These are phyloP conservation scores for Penicillium egyptiacum DNA, from an alignment of 495 filamentous ascomycete species.

Conservation along the genomic window DNA sequence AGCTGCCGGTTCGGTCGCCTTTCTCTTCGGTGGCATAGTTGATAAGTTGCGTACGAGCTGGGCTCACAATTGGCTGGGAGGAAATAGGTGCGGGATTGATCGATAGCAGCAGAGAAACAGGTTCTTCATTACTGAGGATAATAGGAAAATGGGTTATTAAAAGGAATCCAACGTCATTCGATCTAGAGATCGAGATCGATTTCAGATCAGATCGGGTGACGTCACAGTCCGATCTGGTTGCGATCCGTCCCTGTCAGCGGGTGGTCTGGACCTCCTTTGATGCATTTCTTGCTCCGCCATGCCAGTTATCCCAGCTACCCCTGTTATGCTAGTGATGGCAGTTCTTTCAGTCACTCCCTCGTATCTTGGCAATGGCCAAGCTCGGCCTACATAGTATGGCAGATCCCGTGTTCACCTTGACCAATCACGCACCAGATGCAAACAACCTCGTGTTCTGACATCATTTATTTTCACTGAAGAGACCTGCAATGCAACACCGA, in stretches of 20 bases:
- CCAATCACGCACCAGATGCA: neutral
- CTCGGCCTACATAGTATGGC: neutral
- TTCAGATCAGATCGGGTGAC: slow-evolving; percentile 8
- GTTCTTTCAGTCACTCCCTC: neutral
- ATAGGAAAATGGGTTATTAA: neutral
- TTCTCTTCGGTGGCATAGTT: slow-evolving; percentile 36
- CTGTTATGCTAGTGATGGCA: neutral
- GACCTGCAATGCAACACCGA: neutral
- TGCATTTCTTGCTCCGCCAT: too few species aligned
- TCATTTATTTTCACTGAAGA: neutral
- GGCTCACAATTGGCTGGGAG: neutral
- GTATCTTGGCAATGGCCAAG: neutral
- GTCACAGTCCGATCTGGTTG: slow-evolving; percentile 4
- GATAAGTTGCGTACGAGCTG: neutral
- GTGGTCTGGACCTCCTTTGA: neutral
- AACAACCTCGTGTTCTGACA: neutral
- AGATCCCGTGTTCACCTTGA: neutral
- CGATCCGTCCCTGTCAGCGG: neutral
- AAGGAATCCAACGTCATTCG: neutral
- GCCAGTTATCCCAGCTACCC: too few species aligned
- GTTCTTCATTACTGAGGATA: neutral
- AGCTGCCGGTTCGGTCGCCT: slow-evolving; percentile 16
- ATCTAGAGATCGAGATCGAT: slow-evolving; percentile 1
- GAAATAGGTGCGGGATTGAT: neutral
- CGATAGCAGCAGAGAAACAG: neutral